Percentiles rank a stretch among this genome's conserved stretches.
phyloP scores from a whole-genome alignment of 2,329 filamentous ascomycete species.

The Stagonosporopsis vannaccii region DNA sequence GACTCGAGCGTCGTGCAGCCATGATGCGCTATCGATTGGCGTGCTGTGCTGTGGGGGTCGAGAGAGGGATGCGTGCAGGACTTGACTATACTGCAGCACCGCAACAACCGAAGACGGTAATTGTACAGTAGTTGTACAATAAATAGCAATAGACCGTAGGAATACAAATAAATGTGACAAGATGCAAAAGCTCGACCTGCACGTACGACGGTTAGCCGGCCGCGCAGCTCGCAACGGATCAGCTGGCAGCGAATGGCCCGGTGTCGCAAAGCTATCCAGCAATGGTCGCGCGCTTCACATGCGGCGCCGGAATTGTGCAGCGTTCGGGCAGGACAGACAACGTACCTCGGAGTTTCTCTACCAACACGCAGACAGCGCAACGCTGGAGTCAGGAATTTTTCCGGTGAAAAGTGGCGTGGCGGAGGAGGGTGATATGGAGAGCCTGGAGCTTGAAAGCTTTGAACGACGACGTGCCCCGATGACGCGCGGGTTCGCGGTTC shows the following conservation, averaged over 20 bases:
- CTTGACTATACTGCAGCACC: conserved; percentile 2
- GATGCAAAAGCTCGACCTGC: conserved; percentile 10
- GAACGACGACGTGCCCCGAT: conserved; percentile 12
- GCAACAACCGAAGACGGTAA: background rate
- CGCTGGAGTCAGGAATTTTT: conserved; percentile 15
- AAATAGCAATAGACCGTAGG: background rate
- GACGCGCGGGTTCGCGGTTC: conserved; percentile 15
- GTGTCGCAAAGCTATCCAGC: conserved; percentile 4
- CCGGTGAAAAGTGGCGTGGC: conserved; percentile 17
- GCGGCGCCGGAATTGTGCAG: conserved; percentile 7
- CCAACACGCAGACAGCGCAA: conserved; percentile 9
- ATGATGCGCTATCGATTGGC: conserved; percentile 31
- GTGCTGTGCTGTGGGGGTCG: conserved; percentile 13
- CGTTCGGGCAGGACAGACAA: background rate
- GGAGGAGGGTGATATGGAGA: conserved; percentile 17
- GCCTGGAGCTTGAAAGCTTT: conserved; percentile 18
- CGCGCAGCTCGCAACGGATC: conserved; percentile 15
- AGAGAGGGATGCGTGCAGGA: background rate
- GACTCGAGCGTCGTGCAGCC: conserved; percentile 49
- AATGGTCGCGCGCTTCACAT: background rate
- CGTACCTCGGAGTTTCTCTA: conserved; percentile 13
- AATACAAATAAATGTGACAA: conserved; percentile 14
- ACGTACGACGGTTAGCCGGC: conserved; percentile 15
- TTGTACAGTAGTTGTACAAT: conserved; percentile 1
- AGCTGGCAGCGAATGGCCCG: conserved; percentile 8